phyloP scores from a whole-genome alignment of 768 basidiomycete genomes.

The Suillus placidus region DNA sequence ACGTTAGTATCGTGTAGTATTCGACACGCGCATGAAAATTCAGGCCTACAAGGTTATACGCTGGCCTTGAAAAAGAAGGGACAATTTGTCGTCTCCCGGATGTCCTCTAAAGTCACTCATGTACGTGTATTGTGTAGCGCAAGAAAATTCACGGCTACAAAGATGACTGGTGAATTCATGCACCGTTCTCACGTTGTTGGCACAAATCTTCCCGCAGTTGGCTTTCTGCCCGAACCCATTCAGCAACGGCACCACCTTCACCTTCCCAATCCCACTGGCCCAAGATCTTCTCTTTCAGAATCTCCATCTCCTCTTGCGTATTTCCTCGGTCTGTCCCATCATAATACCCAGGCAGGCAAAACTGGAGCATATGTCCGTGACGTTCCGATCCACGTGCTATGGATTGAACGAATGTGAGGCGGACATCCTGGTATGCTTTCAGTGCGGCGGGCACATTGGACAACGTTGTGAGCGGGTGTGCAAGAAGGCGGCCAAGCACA shows the following conservation, averaged over 20 bases:
- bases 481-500: conserved; percentile 24
- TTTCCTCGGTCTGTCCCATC: conserved; percentile 22
- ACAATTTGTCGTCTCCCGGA: background rate
- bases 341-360: conserved; percentile 23
- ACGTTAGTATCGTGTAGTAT: background rate
- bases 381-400: conserved; percentile 22
- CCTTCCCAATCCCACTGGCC: conserved; percentile 23
- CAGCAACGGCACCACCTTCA: conserved; percentile 10
- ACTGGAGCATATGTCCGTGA: conserved; percentile 22
- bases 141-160: background rate
- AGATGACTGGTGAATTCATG: background rate
- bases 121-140: background rate
- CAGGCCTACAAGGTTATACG: too few relatives aligned
- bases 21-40: background rate
- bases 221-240: conserved; percentile 23
- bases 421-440: conserved; percentile 22
- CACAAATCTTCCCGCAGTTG: conserved; percentile 5
- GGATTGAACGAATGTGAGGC: conserved; percentile 18
- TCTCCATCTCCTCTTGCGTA: conserved; percentile 23
- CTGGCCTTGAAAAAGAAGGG: too few relatives aligned
- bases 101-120: background rate
- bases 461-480: conserved; percentile 16
- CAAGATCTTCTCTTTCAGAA: conserved; percentile 14
- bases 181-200: background rate
- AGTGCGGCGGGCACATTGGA: conserved; percentile 16